Base-by-base conservation (phyloP, 768 basidiomycete species). In the Trametes maxima region DNA sequence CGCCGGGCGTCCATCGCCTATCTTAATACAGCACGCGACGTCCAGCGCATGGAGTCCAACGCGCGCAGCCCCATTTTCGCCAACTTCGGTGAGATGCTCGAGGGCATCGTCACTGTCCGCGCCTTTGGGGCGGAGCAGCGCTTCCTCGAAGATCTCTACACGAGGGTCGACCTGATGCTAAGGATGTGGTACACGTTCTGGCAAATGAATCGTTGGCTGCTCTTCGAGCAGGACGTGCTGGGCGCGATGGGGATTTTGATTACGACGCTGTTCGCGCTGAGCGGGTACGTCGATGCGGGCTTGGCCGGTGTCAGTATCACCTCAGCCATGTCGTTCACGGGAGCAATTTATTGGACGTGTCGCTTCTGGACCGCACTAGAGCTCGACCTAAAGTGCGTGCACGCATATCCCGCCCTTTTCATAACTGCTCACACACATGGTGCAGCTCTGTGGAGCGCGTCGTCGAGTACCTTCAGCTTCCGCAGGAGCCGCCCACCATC, bases 41-140 rank as follows among this genome's bases (percentile, higher is more conserved):
- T 96, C 19, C 83, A 93, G 59, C 82, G 95, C 19, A 92, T 97
- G 87, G 95, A 96, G 72, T 92, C 92, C 1, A 95, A 92, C 67
- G 85, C 89, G 0, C 81, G 92, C 13, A 91, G 89, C 0, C 90
- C 93, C 0, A 92, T 93, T 62, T 92, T 89, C 74, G 88, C 89
- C 7, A 89, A 88, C 57, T 94, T 93, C 64, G 84, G 85, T 12
- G 92, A 94, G 68, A 74, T 95, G 11, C 73, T 96, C 21, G 90
- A 94, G 52, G 94, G 94, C 22, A 90, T 95, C 47, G 90, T 94
- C n/a, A 94, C 94, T 5, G 90, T 96, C 42, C 84, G 95, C 58
- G 95, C 95, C 0, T 98, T 96, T 75, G 88, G 90, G 0, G 89
- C 86, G 0, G 94, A 96, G 70, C 76, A 76, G 42, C 77, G 84